Percentiles rank a stretch among this genome's conserved stretches.
Evolutionary conservation across 1,284 basidiomycete genomes (phyloP).

Genomic region (Vanrija sp.): DNA sequence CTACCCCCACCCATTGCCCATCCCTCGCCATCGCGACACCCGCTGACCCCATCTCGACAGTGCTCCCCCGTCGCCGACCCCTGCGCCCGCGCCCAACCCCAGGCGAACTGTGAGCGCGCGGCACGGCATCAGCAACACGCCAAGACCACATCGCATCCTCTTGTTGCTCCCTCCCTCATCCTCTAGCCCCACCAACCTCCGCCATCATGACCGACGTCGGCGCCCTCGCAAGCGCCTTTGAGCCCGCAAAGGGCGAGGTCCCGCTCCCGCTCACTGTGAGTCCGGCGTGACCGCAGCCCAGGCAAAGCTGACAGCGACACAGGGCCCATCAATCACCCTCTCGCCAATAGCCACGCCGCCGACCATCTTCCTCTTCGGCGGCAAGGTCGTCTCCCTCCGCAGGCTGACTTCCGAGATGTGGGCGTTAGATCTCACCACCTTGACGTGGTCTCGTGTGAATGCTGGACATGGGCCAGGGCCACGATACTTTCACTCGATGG

Average conservation of each 20-base stretch:
- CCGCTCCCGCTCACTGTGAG: conserved; percentile 79
- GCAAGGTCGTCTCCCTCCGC: conserved; percentile 76
- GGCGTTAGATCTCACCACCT: conserved; percentile 72
- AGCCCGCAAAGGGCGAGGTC: conserved; percentile 77
- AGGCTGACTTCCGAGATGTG: conserved; percentile 85
- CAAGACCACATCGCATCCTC: no score
- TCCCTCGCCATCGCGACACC: no score
- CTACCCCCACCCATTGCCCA: no score
- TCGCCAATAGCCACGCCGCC: conserved; percentile 34
- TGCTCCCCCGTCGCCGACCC: no score
- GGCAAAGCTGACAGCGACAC: conserved; percentile 1
- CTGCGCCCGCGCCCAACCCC: no score
- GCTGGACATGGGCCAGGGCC: conserved; percentile 59
- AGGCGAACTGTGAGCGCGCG: no score
- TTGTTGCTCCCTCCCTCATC: background rate
- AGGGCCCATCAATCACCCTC: conserved; percentile 43
- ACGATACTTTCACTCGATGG: conserved; percentile 87
- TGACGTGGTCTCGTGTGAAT: conserved; percentile 68
- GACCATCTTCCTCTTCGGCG: conserved; percentile 60
- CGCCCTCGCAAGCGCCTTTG: conserved; percentile 75
- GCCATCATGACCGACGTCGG: conserved; percentile 16
- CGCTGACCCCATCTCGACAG: no score
- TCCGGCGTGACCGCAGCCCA: conserved; percentile 22
- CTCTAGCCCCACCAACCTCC: background rate
- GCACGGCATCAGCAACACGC: no score